Conservation (phyloP, 495 filamentous ascomycete genomes). For the Hypoxylon fragiforme region DNA sequence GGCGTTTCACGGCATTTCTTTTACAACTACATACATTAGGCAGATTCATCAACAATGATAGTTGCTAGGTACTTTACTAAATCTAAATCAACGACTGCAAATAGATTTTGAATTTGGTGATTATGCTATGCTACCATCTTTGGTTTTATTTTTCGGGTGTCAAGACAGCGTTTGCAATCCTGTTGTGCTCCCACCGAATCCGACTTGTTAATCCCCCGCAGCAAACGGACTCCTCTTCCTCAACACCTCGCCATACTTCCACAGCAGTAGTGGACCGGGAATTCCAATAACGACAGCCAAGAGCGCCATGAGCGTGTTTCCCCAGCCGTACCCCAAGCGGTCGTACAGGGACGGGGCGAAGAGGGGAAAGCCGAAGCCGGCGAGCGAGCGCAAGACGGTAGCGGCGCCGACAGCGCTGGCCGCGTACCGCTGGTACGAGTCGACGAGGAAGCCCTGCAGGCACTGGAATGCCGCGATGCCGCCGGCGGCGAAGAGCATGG, state of each 20-base stretch:
- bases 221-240: slow-evolving; percentile 67
- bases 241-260: slow-evolving; percentile 49
- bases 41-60: not conserved
- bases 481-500: slow-evolving; percentile 59
- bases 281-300: slow-evolving; percentile 54
- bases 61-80: not conserved
- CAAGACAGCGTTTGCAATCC: no score
- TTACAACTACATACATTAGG: no score
- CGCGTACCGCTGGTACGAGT: slow-evolving; percentile 73
- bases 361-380: slow-evolving; percentile 76
- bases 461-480: slow-evolving; percentile 69
- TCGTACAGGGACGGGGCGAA: slow-evolving; percentile 71
- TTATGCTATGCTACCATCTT: no score
- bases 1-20: no score
- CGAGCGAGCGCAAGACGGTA: slow-evolving; percentile 66
- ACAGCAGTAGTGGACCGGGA: slow-evolving; percentile 56
- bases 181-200: no score
- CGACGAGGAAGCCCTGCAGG: slow-evolving; percentile 76
- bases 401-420: slow-evolving; percentile 71
- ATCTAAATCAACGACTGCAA: no score
- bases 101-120: no score
- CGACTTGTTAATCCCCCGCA: slow-evolving; percentile 52
- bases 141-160: no score
- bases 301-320: slow-evolving; percentile 58
- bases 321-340: slow-evolving; percentile 59